phyloP scores from a whole-genome alignment of 495 filamentous ascomycete species.

The Penicillium antarcticum region DNA sequence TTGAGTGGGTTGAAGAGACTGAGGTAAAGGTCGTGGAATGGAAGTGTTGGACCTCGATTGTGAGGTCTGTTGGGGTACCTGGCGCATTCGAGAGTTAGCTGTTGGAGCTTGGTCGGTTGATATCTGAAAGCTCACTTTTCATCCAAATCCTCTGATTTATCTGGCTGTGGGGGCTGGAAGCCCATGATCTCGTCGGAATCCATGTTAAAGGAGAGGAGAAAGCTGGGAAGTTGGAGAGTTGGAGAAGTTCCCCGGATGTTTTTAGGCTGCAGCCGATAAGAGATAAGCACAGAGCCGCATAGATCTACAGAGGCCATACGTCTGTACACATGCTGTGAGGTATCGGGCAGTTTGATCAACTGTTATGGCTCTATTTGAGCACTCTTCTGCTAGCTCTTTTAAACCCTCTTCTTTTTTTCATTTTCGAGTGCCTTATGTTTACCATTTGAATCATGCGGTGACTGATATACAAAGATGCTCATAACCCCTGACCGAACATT shows the following conservation, averaged over 20 bases:
- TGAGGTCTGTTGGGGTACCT: constrained; percentile 82
- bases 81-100: constrained; percentile 20
- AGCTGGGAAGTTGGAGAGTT: constrained; percentile 19
- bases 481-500: background rate
- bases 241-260: constrained; percentile 11
- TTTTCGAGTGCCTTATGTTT: too few relatives aligned
- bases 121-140: constrained; percentile 49
- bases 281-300: constrained; percentile 14
- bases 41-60: constrained; percentile 73
- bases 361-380: too few relatives aligned
- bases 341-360: too few relatives aligned
- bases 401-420: too few relatives aligned
- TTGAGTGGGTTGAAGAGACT: constrained; percentile 84
- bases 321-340: too few relatives aligned
- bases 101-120: background rate
- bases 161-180: constrained; percentile 14
- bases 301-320: constrained; percentile 15
- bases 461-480: too few relatives aligned
- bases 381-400: too few relatives aligned
- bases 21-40: constrained; percentile 77
- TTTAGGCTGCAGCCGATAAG: constrained; percentile 38
- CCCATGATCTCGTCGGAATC: constrained; percentile 46
- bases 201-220: constrained; percentile 23
- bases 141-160: constrained; percentile 58
- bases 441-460: too few relatives aligned